A percentile compares a stretch with the other conserved stretches of the same genome.
These are phyloP conservation scores for Nyctanthes arbortristis DNA, from an alignment of 257 asterid species.

Conservation along the genomic window DNA sequence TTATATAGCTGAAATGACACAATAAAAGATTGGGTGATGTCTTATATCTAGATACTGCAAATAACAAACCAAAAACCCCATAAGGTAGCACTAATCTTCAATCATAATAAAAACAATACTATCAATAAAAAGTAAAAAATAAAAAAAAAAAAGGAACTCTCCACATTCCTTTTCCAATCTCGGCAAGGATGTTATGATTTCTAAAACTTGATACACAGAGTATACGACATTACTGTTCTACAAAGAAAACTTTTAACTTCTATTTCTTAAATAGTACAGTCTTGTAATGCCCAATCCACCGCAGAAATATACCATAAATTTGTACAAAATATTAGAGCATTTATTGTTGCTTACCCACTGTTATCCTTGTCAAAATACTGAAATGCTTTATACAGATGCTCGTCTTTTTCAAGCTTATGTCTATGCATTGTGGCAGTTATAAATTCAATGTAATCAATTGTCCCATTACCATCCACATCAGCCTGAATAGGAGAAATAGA, in stretches of 20 bases:
- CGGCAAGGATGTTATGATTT: background rate
- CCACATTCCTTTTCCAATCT: background rate
- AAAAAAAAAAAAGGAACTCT: background rate
- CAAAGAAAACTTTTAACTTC: background rate
- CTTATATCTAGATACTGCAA: background rate
- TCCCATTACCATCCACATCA: conserved; percentile 93
- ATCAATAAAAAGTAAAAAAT: too few relatives aligned
- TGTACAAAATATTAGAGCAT: background rate
- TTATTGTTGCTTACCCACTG: conserved; percentile 71
- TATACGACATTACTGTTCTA: background rate
- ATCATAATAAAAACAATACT: background rate
- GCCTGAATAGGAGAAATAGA: conserved; percentile 53
- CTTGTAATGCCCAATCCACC: background rate
- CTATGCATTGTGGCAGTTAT: conserved; percentile 97
- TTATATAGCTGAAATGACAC: conserved; percentile 47
- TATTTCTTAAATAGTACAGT: background rate
- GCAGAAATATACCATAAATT: background rate
- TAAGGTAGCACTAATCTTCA: background rate
- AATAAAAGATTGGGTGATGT: background rate
- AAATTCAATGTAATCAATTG: conserved; percentile 88
- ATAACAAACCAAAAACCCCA: background rate
- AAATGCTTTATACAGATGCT: conserved; percentile 76
- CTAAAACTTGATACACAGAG: background rate
- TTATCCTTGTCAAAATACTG: conserved; percentile 80
- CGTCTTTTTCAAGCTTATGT: conserved; percentile 88